Base-by-base conservation (phyloP, 2,329 filamentous ascomycete genomes). In the Aspergillus novofumigatus region DNA sequence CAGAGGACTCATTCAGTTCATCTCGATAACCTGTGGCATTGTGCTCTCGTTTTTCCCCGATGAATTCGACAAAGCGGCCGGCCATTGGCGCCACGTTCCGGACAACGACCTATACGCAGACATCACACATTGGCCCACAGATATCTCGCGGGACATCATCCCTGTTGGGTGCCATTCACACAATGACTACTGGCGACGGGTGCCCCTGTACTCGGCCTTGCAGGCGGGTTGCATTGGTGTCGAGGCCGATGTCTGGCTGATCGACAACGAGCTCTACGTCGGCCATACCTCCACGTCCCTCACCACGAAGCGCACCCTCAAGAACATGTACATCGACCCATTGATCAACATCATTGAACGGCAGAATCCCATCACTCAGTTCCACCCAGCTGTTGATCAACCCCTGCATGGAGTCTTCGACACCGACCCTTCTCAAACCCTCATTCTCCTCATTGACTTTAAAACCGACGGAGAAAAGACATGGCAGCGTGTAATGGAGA, bases 241-340 rank as follows among this genome's bases (percentile, higher is more conserved):
- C 20, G 82, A 85, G 71, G 82, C 82, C 2, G 82, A 85, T 58
- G 78, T 85, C 32, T 84, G 82, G 81, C 74, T 81, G 7, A 79
- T 81, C 55, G 71, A 77, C 44, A 64, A 79, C 3, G 80, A 83
- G n/a, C 73, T 85, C 28, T 81, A 77, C 57, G 81, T 85, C 49
- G 82, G 82, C 25, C 82, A 85, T 67, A 79, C 73, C 25, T 77
- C 73, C 1, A 73, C 76, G 2, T 72, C 79, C 4, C 71, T 85
- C 3, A 78, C 76, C 0, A 67, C 68, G 4, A 72, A 76, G 48
- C 72, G 77, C 10, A 84, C 81, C 3, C 74, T 85, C 51, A 72
- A 70, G 8, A 77, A 65, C 42, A 73, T 85, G 62, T 85, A 85
- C 62, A 69, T 85, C 45, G 72, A 83, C 23, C 82, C 82, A 1